These are phyloP conservation scores for Niebla homalea DNA, from an alignment of 495 filamentous ascomycete species.

Conservation along the genomic window DNA sequence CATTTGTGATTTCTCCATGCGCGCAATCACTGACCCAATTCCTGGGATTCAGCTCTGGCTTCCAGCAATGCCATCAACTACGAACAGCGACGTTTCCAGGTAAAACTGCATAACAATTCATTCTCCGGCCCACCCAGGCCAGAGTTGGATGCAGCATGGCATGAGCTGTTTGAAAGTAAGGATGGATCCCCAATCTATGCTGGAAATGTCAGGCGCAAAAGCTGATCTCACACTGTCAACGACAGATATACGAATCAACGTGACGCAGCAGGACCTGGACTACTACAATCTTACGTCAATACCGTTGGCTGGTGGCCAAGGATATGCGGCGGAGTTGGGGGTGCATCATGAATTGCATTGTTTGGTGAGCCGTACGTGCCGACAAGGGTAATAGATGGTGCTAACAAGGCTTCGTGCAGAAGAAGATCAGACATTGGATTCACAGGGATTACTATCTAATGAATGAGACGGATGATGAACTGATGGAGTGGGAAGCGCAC, in stretches of 20 bases:
- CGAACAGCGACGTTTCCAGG: neutral
- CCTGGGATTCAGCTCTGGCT: neutral
- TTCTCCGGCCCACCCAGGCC: neutral
- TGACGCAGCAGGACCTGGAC: constrained; percentile 3
- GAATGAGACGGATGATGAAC: neutral
- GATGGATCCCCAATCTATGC: too few relatives aligned
- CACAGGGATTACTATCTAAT: constrained; percentile 7
- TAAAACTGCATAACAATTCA: neutral
- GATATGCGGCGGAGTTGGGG: constrained; percentile 2
- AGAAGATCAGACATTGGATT: constrained; percentile 11
- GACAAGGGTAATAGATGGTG: too few relatives aligned
- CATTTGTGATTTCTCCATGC: too few relatives aligned
- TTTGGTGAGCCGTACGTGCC: neutral
- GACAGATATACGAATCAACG: constrained; percentile 5
- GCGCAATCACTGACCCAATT: too few relatives aligned
- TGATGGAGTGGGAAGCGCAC: constrained; percentile 5
- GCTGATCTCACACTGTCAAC: too few relatives aligned
- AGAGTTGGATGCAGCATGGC: constrained; percentile 9
- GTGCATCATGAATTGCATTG: constrained; percentile 13
- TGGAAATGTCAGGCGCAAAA: too few relatives aligned
- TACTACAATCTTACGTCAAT: constrained; percentile 8
- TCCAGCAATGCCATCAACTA: neutral
- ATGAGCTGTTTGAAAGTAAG: constrained; percentile 6
- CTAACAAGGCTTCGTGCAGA: neutral
- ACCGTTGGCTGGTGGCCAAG: neutral